Percentiles rank a stretch among this genome's conserved stretches.
phyloP scores from a whole-genome alignment of 1,284 basidiomycete species.

The Apiotrichum sp. region DNA sequence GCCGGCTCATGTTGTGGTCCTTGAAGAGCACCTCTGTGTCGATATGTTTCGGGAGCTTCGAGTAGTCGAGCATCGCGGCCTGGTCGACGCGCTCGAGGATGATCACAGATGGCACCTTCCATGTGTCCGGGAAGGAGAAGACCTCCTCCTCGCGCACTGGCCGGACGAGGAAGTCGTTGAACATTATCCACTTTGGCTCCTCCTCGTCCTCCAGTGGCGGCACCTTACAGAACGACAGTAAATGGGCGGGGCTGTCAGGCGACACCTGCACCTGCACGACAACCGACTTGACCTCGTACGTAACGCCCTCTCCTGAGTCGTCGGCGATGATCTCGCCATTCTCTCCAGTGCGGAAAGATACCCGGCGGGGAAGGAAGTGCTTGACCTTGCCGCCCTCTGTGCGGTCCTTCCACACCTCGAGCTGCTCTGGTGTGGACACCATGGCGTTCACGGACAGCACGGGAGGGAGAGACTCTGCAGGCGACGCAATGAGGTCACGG shows the following conservation, averaged over 20 bases:
- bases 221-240: slow-evolving; percentile 73
- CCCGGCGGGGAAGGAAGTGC: slow-evolving; percentile 31
- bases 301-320: slow-evolving; percentile 49
- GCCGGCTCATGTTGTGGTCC: slow-evolving; percentile 82
- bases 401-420: slow-evolving; percentile 70
- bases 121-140: slow-evolving; percentile 74
- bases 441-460: slow-evolving; percentile 84
- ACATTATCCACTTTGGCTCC: slow-evolving; percentile 75
- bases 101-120: slow-evolving; percentile 91
- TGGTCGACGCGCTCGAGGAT: slow-evolving; percentile 76
- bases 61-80: slow-evolving; percentile 57
- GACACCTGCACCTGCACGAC: slow-evolving; percentile 77
- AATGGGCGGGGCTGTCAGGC: slow-evolving; percentile 65
- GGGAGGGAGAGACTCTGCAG: slow-evolving; percentile 60
- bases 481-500: slow-evolving; percentile 60
- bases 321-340: slow-evolving; percentile 52
- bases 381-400: slow-evolving; percentile 14
- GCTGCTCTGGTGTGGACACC: slow-evolving; percentile 68
- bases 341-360: slow-evolving; percentile 41
- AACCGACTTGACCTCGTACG: slow-evolving; percentile 63
- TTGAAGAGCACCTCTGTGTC: slow-evolving; percentile 71
- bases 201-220: slow-evolving; percentile 55
- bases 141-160: slow-evolving; percentile 80
- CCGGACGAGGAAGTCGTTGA: slow-evolving; percentile 93
- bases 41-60: slow-evolving; percentile 59